phyloP scores from a whole-genome alignment of 345 rosid genomes.

The Salix dunnii region DNA sequence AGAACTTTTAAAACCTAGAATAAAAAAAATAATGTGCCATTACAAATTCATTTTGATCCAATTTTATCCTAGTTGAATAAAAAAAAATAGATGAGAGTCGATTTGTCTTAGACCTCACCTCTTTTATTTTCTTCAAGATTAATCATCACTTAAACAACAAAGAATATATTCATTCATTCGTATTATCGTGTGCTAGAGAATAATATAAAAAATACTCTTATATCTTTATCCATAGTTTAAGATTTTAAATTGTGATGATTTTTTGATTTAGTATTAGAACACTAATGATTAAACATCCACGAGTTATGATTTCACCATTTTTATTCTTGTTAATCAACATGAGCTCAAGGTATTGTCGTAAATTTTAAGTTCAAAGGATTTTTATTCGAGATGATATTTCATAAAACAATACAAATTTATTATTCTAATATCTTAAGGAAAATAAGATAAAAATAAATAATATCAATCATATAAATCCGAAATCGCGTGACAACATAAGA shows the following conservation, averaged over 20 bases:
- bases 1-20: background rate
- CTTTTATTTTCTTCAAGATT: background rate
- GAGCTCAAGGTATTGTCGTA: fast-evolving
- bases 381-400: too few species aligned
- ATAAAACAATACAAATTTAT: too few species aligned
- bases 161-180: too few species aligned
- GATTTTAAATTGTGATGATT: too few species aligned
- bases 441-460: background rate
- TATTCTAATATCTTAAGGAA: too few species aligned
- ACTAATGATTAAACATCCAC: fast-evolving
- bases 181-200: too few species aligned
- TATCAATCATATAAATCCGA: background rate
- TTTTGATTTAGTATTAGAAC: too few species aligned
- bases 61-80: background rate
- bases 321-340: too few species aligned
- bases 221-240: too few species aligned
- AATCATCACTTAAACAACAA: background rate
- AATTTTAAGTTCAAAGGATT: too few species aligned
- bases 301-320: fast-evolving
- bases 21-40: background rate
- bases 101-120: background rate
- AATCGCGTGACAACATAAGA: background rate
- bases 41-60: too few species aligned
- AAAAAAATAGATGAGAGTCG: background rate
- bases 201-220: too few species aligned